Evolutionary conservation across 192 early-diverging fungal species (phyloP).

Genomic region (Linnemannia zychae): DNA sequence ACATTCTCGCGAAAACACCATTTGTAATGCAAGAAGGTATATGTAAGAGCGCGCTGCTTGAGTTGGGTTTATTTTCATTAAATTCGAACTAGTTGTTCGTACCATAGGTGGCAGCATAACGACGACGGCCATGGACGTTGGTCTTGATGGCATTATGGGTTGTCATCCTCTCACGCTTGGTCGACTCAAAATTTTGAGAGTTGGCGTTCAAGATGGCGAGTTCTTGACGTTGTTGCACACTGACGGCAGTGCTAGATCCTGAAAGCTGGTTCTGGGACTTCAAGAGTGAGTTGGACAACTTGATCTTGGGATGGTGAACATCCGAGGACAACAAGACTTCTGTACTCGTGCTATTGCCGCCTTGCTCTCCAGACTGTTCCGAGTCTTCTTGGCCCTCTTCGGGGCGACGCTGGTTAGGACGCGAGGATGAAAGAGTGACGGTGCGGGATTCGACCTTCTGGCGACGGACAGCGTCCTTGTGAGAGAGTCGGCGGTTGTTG

Average conservation of each 20-base stretch:
- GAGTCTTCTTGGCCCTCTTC: background rate
- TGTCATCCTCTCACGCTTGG: constrained; percentile 21
- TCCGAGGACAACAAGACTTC: constrained; percentile 3
- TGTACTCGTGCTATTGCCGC: background rate
- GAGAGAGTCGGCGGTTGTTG: constrained; percentile 49
- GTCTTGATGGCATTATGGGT: constrained; percentile 9
- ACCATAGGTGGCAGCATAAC: background rate
- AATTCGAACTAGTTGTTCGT: constrained; percentile 19
- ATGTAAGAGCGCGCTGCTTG: background rate
- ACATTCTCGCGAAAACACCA: no score
- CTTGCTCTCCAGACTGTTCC: background rate
- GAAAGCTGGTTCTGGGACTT: constrained; percentile 48
- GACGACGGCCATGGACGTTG: constrained; percentile 17
- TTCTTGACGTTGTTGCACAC: constrained; percentile 5
- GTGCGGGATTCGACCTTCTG: constrained; percentile 51
- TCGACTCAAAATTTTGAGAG: constrained; percentile 30
- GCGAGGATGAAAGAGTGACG: constrained; percentile 20
- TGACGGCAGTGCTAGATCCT: constrained; percentile 14
- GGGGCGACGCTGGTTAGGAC: constrained; percentile 15
- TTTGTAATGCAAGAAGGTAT: no score
- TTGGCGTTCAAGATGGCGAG: constrained; percentile 9
- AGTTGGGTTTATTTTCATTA: background rate
- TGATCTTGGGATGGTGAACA: constrained; percentile 18
- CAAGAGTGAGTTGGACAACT: constrained; percentile 25
- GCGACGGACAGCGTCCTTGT: constrained; percentile 52